Conservation (phyloP, 1,139 yeast genomes). For the Wickerhamiella infanticola region DNA sequence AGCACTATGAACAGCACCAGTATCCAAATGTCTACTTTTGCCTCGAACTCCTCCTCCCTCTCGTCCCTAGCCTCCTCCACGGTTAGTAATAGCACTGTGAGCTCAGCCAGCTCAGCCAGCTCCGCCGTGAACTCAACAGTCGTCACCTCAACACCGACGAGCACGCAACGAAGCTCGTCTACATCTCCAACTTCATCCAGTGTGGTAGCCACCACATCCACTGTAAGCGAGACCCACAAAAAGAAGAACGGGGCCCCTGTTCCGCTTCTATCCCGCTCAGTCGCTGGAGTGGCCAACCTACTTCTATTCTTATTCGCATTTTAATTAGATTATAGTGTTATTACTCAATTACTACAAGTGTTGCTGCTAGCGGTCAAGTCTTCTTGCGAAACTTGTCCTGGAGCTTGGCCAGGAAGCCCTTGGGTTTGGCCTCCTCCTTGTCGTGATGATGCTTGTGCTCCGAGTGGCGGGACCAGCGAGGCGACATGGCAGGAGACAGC, state of each 20-base stretch:
- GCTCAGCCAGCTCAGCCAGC: not conserved
- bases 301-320: too few relatives aligned
- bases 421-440: conserved; percentile 8
- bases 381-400: not conserved
- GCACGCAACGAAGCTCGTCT: not conserved
- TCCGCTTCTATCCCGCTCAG: too few relatives aligned
- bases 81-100: not conserved
- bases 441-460: conserved; percentile 3
- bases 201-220: too few relatives aligned
- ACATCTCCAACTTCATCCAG: not conserved
- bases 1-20: not conserved
- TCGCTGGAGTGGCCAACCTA: too few relatives aligned
- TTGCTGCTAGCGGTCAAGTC: not conserved
- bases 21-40: not conserved
- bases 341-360: not conserved
- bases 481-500: conserved; percentile 16
- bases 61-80: not conserved
- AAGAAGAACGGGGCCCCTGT: too few relatives aligned
- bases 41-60: not conserved
- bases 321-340: not conserved
- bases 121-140: not conserved
- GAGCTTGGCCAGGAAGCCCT: conserved; percentile 14
- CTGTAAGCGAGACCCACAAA: too few relatives aligned
- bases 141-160: not conserved
- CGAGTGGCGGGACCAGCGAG: conserved; percentile 14